Conservation (phyloP, 2,329 filamentous ascomycete genomes). For the Colletotrichum sp. region DNA sequence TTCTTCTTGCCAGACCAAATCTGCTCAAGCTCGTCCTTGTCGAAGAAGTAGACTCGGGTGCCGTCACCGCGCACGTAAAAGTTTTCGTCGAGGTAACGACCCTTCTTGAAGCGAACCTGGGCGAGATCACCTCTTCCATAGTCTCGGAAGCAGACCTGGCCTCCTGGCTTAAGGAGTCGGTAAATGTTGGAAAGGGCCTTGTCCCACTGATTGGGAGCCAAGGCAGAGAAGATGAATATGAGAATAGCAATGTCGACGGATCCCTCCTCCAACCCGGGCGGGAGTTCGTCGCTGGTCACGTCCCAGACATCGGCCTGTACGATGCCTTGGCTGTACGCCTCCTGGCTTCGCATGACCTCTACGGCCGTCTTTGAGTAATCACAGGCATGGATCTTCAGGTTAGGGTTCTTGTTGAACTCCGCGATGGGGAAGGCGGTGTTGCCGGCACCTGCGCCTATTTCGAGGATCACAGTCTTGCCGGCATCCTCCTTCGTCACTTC, state of each 20-base stretch:
- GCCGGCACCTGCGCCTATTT: conserved; percentile 93
- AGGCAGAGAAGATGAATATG: conserved; percentile 96
- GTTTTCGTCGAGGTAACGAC: conserved; percentile 91
- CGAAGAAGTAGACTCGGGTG: conserved; percentile 97
- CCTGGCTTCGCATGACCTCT: conserved; percentile 84
- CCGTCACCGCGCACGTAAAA: conserved; percentile 97
- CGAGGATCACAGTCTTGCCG: conserved; percentile 75
- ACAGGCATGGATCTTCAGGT: conserved; percentile 87
- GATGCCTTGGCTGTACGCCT: conserved; percentile 72
- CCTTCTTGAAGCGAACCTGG: conserved; percentile 96
- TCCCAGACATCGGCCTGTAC: conserved; percentile 97
- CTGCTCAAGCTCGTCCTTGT: conserved; percentile 76
- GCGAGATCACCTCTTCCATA: conserved; percentile 95
- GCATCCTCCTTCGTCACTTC: conserved; percentile 74
- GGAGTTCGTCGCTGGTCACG: conserved; percentile 73
- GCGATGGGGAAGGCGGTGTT: conserved; percentile 96
- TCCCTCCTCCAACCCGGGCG: conserved; percentile 77
- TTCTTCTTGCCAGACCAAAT: conserved; percentile 72
- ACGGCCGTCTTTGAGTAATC: conserved; percentile 97
- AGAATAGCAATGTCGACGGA: conserved; percentile 91
- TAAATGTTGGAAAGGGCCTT: conserved; percentile 83
- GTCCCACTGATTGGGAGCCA: conserved; percentile 85
- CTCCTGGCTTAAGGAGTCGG: conserved; percentile 85
- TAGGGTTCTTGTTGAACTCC: conserved; percentile 80
- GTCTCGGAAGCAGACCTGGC: conserved; percentile 93